phyloP scores from a whole-genome alignment of 1,284 basidiomycete genomes.

The Trametes polyzona region DNA sequence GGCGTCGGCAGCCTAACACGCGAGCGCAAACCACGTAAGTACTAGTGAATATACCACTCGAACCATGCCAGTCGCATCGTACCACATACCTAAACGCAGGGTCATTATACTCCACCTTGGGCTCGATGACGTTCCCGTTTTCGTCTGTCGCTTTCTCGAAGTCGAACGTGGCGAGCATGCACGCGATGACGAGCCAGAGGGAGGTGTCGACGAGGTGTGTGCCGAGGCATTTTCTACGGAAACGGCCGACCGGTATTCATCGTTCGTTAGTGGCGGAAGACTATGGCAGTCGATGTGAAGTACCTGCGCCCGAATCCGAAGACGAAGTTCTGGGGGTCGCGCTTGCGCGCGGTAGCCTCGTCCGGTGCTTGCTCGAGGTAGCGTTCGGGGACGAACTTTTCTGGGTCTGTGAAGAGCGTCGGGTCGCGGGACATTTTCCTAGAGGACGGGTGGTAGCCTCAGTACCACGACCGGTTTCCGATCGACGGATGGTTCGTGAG shows the following conservation, averaged over 20 bases:
- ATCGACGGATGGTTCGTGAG: too few species aligned
- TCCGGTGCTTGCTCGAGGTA: constrained; percentile 29
- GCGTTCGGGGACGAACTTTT: constrained; percentile 39
- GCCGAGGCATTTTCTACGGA: constrained; percentile 43
- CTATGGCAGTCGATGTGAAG: background rate
- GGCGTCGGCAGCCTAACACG: background rate
- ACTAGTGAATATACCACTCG: background rate
- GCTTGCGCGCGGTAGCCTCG: constrained; percentile 20
- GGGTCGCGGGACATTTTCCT: constrained; percentile 41
- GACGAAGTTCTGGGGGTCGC: constrained; percentile 32
- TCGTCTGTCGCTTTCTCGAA: constrained; percentile 42
- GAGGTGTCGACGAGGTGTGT: constrained; percentile 45
- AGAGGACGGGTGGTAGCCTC: too few species aligned
- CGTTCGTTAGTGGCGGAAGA: too few species aligned
- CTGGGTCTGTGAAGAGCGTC: constrained; percentile 38
- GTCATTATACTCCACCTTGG: constrained; percentile 41
- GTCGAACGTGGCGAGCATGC: constrained; percentile 44
- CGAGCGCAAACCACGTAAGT: background rate
- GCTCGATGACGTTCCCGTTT: constrained; percentile 41
- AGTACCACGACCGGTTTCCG: too few species aligned
- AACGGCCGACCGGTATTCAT: background rate
- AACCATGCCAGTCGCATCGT: too few species aligned
- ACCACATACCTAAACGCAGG: constrained; percentile 45
- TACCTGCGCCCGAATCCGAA: constrained; percentile 35
- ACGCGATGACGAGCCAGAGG: constrained; percentile 47